A percentile compares a stretch with the other conserved stretches of the same genome.
Conservation (phyloP, 2,329 filamentous ascomycete species). For the Fusarium annulatum region DNA sequence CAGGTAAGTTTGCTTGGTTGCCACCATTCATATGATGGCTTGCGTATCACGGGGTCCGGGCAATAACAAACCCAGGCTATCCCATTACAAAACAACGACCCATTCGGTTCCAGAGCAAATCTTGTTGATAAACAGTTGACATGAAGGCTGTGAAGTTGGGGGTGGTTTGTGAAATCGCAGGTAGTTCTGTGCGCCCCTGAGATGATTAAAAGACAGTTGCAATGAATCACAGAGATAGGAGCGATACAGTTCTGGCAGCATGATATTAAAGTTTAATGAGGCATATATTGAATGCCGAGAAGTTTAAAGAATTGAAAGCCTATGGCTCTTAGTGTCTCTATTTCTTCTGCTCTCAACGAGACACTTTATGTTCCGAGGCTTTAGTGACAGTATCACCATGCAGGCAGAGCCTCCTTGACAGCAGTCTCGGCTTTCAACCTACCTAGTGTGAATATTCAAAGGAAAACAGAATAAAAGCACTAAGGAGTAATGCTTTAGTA, state of each 20-base stretch:
- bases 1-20: neutral
- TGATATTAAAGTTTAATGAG: neutral
- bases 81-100: neutral
- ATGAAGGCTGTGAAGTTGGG: neutral
- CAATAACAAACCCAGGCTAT: neutral
- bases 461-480: neutral
- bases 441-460: neutral
- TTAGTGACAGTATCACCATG: neutral
- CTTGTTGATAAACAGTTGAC: neutral
- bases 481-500: neutral
- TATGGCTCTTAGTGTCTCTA: no score
- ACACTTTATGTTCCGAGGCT: neutral
- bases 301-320: neutral
- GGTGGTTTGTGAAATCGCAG: neutral
- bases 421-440: neutral
- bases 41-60: neutral
- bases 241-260: neutral
- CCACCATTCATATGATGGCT: neutral
- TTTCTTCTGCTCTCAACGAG: neutral
- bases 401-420: neutral
- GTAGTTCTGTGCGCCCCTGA: neutral
- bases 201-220: neutral
- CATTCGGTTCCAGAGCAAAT: neutral
- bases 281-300: neutral
- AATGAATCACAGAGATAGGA: neutral